Evolutionary conservation across 352 stramenopile species (phyloP).

Genomic region (Pythium rhizo-oryzae): DNA sequence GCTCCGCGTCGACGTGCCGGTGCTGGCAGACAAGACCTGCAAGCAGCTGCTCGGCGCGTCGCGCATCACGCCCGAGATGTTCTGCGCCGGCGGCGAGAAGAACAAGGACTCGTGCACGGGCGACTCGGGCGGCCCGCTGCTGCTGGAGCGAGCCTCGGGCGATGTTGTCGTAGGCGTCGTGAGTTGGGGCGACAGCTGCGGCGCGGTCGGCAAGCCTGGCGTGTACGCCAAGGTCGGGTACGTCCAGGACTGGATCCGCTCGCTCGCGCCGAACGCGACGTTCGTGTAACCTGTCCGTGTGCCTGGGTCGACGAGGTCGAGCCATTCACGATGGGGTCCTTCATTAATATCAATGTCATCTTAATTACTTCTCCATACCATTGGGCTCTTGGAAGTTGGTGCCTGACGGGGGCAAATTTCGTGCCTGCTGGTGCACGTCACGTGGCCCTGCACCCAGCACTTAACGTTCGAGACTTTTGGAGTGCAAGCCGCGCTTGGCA

Average conservation of each 20-base stretch:
- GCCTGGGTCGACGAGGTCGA: too few relatives aligned
- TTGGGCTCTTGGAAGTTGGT: too few relatives aligned
- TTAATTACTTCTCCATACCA: too few relatives aligned
- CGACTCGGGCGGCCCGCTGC: slow-evolving; percentile 52
- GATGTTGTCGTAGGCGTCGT: slow-evolving; percentile 53
- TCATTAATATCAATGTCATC: too few relatives aligned
- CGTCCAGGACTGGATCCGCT: slow-evolving; percentile 46
- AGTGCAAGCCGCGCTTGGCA: too few relatives aligned
- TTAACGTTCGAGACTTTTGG: too few relatives aligned
- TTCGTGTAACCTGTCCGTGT: background rate
- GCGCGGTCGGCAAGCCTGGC: slow-evolving; percentile 43
- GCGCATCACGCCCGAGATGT: too few relatives aligned
- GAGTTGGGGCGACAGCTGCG: slow-evolving; percentile 58
- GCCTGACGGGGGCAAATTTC: too few relatives aligned
- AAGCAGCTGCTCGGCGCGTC: background rate
- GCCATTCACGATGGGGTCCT: too few relatives aligned
- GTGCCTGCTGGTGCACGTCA: too few relatives aligned
- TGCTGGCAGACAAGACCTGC: slow-evolving; percentile 44
- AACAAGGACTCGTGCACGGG: slow-evolving; percentile 12
- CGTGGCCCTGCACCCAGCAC: too few relatives aligned
- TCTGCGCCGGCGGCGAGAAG: too few relatives aligned
- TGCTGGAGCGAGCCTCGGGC: slow-evolving; percentile 34
- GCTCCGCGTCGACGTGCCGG: slow-evolving; percentile 39
- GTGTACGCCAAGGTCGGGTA: slow-evolving; percentile 54
- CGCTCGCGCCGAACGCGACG: slow-evolving; percentile 19